phyloP scores from a whole-genome alignment of 1,284 basidiomycete species.

The Hemileia vastatrix region DNA sequence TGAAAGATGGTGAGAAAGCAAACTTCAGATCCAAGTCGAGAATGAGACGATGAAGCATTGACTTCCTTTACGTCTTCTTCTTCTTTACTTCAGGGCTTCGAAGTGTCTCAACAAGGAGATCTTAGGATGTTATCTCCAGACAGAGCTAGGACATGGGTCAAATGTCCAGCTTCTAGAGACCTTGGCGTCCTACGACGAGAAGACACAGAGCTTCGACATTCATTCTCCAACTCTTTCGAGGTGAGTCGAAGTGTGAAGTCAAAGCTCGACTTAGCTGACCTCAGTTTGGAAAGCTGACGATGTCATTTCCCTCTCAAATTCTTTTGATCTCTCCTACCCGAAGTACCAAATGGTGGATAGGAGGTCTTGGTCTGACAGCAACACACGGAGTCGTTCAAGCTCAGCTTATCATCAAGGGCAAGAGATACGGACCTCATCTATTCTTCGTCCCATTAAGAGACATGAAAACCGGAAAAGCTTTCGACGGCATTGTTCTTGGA shows the following conservation, averaged over 20 bases:
- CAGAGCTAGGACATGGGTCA: conserved; percentile 59
- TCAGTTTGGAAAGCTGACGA: neutral
- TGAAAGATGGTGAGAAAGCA: too few relatives aligned
- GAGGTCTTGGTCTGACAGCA: conserved; percentile 60
- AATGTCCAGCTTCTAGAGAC: conserved; percentile 63
- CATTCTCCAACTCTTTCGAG: conserved; percentile 66
- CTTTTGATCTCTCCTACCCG: conserved; percentile 27
- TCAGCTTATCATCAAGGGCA: conserved; percentile 59
- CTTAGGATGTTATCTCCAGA: conserved; percentile 41
- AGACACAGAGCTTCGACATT: conserved; percentile 62
- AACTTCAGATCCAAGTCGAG: too few relatives aligned
- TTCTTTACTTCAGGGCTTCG: too few relatives aligned
- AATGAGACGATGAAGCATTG: too few relatives aligned
- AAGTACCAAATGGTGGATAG: conserved; percentile 39
- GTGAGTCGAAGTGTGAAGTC: conserved; percentile 63
- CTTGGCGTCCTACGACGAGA: conserved; percentile 61
- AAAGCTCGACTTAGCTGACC: neutral
- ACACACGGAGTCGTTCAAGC: conserved; percentile 72
- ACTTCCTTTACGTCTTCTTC: too few relatives aligned
- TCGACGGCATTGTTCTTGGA: conserved; percentile 61
- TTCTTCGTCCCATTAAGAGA: conserved; percentile 63
- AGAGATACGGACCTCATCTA: conserved; percentile 63
- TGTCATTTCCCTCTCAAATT: conserved; percentile 26
- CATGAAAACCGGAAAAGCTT: conserved; percentile 53
- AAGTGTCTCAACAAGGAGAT: too few relatives aligned